Base-by-base conservation (phyloP, 2,329 filamentous ascomycete genomes). In the Sporothrix brasiliensis region DNA sequence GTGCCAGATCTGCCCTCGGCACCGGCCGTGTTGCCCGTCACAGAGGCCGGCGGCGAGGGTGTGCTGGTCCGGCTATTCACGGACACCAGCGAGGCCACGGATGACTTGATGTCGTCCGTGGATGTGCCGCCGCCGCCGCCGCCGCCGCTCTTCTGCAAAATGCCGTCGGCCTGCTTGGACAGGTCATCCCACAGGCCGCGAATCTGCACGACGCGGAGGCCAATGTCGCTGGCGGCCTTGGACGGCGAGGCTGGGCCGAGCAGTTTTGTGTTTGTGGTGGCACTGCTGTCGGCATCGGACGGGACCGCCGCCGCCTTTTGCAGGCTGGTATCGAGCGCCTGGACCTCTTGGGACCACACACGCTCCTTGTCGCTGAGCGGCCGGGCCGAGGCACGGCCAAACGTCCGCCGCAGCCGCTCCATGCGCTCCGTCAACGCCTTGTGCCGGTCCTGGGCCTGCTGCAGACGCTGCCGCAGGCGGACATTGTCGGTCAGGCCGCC, bases 291-390 rank as follows among this genome's bases (percentile, higher is more conserved):
- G 52, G 16, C 11, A 4, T 50, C 49, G 19, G 49, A 54, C 11
- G 50, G 24, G 16, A 21, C 58, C 34, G 34, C 9, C 2, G 34
- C 65, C 13, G 41, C 66, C 63, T 66, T 68, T 27, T 68, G 75
- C 7, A 88, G 77, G 69, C 80, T 85, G 49, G 75, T 74, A 67
- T 80, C 79, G 34, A 83, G 74, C 19, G 75, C 73, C 72, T 77
- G 79, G 41, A 83, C 81, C 71, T 84, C 82, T 27, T 80, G 79
- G 49, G 79, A 75, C 80, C 81, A 91, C 0, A 82, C 82, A 71
- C 81, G 82, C 76, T 91, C 89, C 77, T 87, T 89, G 70, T 87
- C 87, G 75, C 87, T 90, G 52, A 91, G 80, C 72, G 88, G 85
- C 16, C 83, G 79, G 70, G 77, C 81, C 3, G 80, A 80, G 5